These are phyloP conservation scores for Mortierella sp. DNA, from an alignment of 371 early-diverging fungal genomes.

Conservation along the genomic window DNA sequence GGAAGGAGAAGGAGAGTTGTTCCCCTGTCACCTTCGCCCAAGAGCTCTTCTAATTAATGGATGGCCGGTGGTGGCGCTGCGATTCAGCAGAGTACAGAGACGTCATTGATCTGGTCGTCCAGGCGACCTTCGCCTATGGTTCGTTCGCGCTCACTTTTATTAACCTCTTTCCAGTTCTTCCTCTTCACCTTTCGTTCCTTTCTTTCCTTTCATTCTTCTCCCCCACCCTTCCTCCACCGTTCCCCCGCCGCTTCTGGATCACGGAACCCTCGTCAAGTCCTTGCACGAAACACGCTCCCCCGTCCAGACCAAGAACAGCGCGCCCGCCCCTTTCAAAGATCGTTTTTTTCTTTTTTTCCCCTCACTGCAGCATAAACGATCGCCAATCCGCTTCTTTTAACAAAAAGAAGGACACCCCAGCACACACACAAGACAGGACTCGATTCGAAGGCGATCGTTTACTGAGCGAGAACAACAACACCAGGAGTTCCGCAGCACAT, in stretches of 20 bases:
- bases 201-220: not conserved
- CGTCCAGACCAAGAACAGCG: not conserved
- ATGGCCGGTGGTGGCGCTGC: not conserved
- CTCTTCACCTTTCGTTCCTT: conserved; percentile 5
- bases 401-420: not conserved
- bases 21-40: conserved; percentile 4
- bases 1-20: not conserved
- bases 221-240: not conserved
- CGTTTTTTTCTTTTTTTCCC: not conserved
- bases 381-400: not conserved
- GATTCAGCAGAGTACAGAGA: not conserved
- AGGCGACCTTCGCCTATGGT: not conserved
- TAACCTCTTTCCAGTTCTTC: not conserved
- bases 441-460: not conserved
- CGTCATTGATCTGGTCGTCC: not conserved
- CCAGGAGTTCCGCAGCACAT: not conserved
- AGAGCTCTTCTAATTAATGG: not conserved
- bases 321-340: not conserved
- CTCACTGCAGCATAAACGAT: not conserved
- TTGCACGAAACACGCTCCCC: not conserved
- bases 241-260: conserved; percentile 8
- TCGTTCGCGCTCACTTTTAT: not conserved
- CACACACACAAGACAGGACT: not conserved
- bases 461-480: conserved; percentile 9
- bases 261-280: not conserved